Evolutionary conservation across 371 early-diverging fungal genomes (phyloP), one percentile per base, ranked within the genome.

Genomic region (Thermomucor indicae-seudaticae): DNA sequence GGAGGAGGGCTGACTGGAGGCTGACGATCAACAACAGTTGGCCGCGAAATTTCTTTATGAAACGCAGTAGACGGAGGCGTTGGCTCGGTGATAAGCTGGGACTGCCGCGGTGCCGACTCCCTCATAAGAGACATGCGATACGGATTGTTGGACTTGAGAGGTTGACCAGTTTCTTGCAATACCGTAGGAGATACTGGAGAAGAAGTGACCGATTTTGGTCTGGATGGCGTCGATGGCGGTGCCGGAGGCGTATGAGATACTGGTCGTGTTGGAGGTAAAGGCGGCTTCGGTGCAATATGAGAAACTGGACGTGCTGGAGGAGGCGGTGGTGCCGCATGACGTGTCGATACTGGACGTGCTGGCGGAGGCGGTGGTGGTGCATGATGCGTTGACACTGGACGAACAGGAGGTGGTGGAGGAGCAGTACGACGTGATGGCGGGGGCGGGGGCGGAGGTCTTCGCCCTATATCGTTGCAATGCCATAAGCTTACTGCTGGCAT

Each of bases 381-480:
- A 0, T 49, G 55, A 7, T 50, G 30, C 10, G 40, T 17, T 19
- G 55, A 32, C 22, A 46, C 51, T 16, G 54, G 19, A 20, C 60
- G 57, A 25, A 58, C 53, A 3, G 67, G 52, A 14, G 53, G 60
- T 1, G 60, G 51, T 4, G 60, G 43, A 14, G 47, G 52, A 19
- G 51, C 35, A 4, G 19, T 31, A 16, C 51, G 47, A 22, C 51
- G 49, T 17, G 42, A 24, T 28, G 57, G 55, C n/a, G 58, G 52
- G 20, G 70, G 72, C 6, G 76, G 76, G 14, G 72, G 72, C 22
- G 75, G 72, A 0, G 71, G 65, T 45, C 69, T 62, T 27, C 70
- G 69, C 30, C 70, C 68, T 67, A 42, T 17, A 34, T 38, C 5
- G 32, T 30, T 23, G 30, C 29, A 27, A 42, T 27, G 25, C 8